Evolutionary conservation across 495 filamentous ascomycete species (phyloP), one percentile per base, ranked within the genome.

Genomic region (Lentithecium fluviatile): DNA sequence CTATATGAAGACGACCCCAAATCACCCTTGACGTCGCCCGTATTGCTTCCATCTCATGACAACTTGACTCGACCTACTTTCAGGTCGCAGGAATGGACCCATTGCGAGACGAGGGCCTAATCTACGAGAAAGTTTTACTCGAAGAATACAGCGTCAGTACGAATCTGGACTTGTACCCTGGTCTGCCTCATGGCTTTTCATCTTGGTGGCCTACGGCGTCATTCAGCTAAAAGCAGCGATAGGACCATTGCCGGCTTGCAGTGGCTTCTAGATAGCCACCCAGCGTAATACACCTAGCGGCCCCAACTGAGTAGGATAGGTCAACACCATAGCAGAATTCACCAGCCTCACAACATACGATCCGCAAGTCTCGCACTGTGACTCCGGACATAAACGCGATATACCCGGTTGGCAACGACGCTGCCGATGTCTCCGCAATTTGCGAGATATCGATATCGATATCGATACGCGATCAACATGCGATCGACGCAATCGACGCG

Each of bases 31-130:
- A 38, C 15, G 15, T 38, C 36, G 8, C 36, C 36, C 8, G 15
- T 38, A 8, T 15, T 38, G 36, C 15, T 38, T 38, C 36, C 36
- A 38, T 38, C 36, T 8, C 64, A 64, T 34, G 43, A 46, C 17
- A 45, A 45, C 2, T 42, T 76, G 7, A 74, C 75, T 65, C 66
- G 6, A 64, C 73, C 12, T 77, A 76, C 64, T 67, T 79, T 47
- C 68, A 71, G 52, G 46, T 73, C 40, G 71, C 69, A 46, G 70
- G 69, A 24, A 42, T 50, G 62, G 69, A 71, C 48, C 69, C 66
- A 6, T 54, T 73, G 49, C 45, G 69, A 12, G 70, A 71, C 49
- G 70, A 71, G 45, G 70, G 50, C 11, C 32, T 69, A 34, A 54
- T 71, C 20, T 64, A 50, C 32, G 69, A 71, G 48, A 6, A 36